phyloP scores from a whole-genome alignment of 2,329 filamentous ascomycete species.

The Penicillium sp. region DNA sequence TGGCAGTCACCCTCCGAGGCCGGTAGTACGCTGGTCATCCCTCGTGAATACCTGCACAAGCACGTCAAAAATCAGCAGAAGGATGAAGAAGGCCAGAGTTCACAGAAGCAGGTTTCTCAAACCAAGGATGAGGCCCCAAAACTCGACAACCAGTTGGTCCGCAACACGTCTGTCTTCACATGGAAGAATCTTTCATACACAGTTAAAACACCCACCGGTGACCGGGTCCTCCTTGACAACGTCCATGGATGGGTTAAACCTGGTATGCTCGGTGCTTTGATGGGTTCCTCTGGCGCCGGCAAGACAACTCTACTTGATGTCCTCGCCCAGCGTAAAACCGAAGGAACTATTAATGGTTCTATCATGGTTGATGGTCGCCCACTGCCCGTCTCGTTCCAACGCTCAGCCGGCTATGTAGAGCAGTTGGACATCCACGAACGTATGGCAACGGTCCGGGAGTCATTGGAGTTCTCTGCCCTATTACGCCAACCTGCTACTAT shows the following conservation, averaged over 20 bases:
- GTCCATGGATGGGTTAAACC: slow-evolving; percentile 76
- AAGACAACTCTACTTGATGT: slow-evolving; percentile 75
- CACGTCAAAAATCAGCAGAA: slow-evolving; percentile 26
- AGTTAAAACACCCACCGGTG: slow-evolving; percentile 58
- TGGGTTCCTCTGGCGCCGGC: slow-evolving; percentile 75
- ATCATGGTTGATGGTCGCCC: slow-evolving; percentile 65
- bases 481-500: slow-evolving; percentile 56
- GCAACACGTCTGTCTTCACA: slow-evolving; percentile 68
- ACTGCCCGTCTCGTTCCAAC: slow-evolving; percentile 61
- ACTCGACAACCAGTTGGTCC: slow-evolving; percentile 50
- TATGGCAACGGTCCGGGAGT: slow-evolving; percentile 64
- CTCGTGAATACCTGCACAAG: slow-evolving; percentile 56
- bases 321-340: slow-evolving; percentile 66
- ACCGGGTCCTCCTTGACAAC: slow-evolving; percentile 60
- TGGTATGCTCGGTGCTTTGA: slow-evolving; percentile 71
- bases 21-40: slow-evolving; percentile 59
- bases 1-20: slow-evolving; percentile 57
- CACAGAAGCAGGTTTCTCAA: slow-evolving; percentile 25
- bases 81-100: slow-evolving; percentile 52
- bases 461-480: slow-evolving; percentile 64
- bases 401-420: slow-evolving; percentile 66
- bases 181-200: slow-evolving; percentile 72
- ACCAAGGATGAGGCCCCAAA: slow-evolving; percentile 20
- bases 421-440: slow-evolving; percentile 68
- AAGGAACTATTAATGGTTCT: slow-evolving; percentile 60